phyloP scores from a whole-genome alignment of 495 filamentous ascomycete genomes.

The Bacidia rubella region DNA sequence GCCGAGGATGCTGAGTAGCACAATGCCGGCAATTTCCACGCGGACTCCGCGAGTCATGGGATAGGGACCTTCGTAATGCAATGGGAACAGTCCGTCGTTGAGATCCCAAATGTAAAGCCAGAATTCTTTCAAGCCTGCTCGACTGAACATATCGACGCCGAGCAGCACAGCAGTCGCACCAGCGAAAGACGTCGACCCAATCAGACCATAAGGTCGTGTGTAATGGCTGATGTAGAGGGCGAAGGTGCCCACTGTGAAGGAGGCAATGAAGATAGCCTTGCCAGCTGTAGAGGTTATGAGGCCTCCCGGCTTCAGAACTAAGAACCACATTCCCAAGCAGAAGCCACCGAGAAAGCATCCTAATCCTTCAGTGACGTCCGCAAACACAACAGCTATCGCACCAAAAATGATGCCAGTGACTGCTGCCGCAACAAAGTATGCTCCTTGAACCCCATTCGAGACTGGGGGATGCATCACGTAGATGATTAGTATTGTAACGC shows the following conservation, averaged over 20 bases:
- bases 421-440: slow-evolving; percentile 69
- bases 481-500: slow-evolving; percentile 70
- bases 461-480: slow-evolving; percentile 84
- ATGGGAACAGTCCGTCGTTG: slow-evolving; percentile 67
- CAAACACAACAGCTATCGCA: slow-evolving; percentile 61
- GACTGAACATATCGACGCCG: slow-evolving; percentile 83
- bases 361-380: slow-evolving; percentile 74
- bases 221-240: slow-evolving; percentile 65
- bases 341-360: slow-evolving; percentile 83
- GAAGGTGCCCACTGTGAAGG: slow-evolving; percentile 52
- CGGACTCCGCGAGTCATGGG: slow-evolving; percentile 76
- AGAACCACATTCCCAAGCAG: slow-evolving; percentile 80
- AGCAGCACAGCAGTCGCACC: slow-evolving; percentile 67
- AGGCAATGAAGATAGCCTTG: slow-evolving; percentile 62
- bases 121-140: slow-evolving; percentile 85
- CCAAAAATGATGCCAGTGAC: slow-evolving; percentile 69
- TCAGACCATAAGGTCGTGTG: slow-evolving; percentile 65
- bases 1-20: slow-evolving; percentile 61
- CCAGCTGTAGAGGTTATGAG: slow-evolving; percentile 46
- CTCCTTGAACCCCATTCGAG: slow-evolving; percentile 64
- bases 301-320: slow-evolving; percentile 64
- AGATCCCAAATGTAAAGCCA: slow-evolving; percentile 91
- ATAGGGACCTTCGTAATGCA: slow-evolving; percentile 55
- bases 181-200: slow-evolving; percentile 61
- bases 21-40: slow-evolving; percentile 68